phyloP scores from a whole-genome alignment of 108 stramenopile species.

The Cyclotella sp. region DNA sequence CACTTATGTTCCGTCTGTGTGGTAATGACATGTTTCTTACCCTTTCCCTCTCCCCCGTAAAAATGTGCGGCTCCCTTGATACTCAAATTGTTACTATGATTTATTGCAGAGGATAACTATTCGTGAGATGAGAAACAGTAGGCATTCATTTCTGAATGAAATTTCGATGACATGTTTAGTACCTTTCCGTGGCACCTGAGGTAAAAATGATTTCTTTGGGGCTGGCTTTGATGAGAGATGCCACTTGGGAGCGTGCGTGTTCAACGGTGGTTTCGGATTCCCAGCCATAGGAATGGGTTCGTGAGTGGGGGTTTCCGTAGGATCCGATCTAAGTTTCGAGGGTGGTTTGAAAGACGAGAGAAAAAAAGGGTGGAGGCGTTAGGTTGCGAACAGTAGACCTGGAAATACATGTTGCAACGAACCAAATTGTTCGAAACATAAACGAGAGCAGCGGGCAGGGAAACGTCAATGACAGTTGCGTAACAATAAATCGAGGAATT shows the following conservation, averaged over 20 bases:
- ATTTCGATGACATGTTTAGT: too few relatives aligned
- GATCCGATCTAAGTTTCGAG: conserved; percentile 79
- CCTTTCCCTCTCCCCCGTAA: conserved; percentile 62
- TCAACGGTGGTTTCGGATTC: conserved; percentile 94
- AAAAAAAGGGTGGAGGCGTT: background rate
- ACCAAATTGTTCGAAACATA: background rate
- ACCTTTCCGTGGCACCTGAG: conserved; percentile 95
- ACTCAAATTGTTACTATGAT: conserved; percentile 87
- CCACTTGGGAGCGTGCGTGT: conserved; percentile 88
- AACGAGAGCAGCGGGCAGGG: too few relatives aligned
- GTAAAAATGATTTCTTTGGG: conserved; percentile 99
- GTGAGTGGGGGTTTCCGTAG: conserved; percentile 98
- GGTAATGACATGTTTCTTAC: conserved; percentile 95
- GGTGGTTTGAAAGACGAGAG: background rate
- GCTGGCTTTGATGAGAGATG: conserved; percentile 87
- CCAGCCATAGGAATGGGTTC: conserved; percentile 98
- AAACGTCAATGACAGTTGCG: too few relatives aligned
- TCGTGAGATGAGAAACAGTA: too few relatives aligned
- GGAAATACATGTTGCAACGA: background rate
- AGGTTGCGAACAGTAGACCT: background rate
- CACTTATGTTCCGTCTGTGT: conserved; percentile 99
- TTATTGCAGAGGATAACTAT: too few relatives aligned
- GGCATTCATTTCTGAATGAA: too few relatives aligned
- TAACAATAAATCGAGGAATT: too few relatives aligned
- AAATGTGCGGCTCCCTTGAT: conserved; percentile 99